A percentile compares a stretch with the other conserved stretches of the same genome.
Evolutionary conservation across 2,329 filamentous ascomycete genomes (phyloP).

Genomic region (Didymella arachidicola): DNA sequence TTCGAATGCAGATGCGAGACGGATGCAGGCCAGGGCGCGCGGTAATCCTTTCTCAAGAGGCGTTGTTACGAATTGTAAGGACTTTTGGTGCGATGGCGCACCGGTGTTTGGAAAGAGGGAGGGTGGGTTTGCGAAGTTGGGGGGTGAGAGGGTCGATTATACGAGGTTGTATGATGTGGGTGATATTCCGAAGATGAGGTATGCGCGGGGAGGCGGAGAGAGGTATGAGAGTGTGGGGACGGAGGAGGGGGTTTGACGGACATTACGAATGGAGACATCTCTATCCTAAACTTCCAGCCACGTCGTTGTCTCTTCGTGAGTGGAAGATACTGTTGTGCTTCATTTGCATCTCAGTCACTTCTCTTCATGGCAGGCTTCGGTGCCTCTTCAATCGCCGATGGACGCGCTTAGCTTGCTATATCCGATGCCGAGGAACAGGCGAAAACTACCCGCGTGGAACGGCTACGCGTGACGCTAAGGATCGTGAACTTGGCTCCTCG

Average conservation of each 20-base stretch:
- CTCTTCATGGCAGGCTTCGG: neutral
- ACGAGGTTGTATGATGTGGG: constrained; percentile 90
- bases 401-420: constrained; percentile 5
- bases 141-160: constrained; percentile 84
- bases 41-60: constrained; percentile 88
- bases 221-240: constrained; percentile 66
- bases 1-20: constrained; percentile 58
- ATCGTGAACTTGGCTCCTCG: constrained; percentile 4
- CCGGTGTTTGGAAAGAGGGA: constrained; percentile 79
- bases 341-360: too few species aligned
- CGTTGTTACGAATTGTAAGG: constrained; percentile 85
- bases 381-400: constrained; percentile 16
- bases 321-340: too few species aligned
- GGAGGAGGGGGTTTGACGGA: constrained; percentile 38
- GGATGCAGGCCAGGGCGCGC: constrained; percentile 49
- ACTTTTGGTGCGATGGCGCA: constrained; percentile 94
- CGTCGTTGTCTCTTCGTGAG: too few species aligned
- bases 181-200: constrained; percentile 78
- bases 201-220: constrained; percentile 54
- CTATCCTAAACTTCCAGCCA: neutral
- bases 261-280: neutral
- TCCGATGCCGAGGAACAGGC: constrained; percentile 30
- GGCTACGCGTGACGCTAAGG: constrained; percentile 22
- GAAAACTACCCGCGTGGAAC: constrained; percentile 32
- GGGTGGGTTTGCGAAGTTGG: constrained; percentile 77